Evolutionary conservation across 2,329 filamentous ascomycete genomes (phyloP), one percentile per base, ranked within the genome.

Genomic region (Ascochyta rabiei): DNA sequence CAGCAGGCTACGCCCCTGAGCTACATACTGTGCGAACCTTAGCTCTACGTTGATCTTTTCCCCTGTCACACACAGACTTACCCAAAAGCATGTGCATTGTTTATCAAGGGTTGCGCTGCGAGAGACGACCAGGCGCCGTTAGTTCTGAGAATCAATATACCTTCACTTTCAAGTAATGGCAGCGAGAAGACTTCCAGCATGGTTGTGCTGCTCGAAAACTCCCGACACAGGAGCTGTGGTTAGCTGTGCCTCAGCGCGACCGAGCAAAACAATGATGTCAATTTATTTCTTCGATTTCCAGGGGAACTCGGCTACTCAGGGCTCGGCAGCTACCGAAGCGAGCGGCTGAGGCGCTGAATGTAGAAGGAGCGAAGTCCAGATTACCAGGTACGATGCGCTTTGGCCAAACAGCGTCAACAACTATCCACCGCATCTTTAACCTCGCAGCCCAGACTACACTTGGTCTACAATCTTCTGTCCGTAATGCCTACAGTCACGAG

Each of bases 341-440:
- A 50, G 18, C 41, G 45, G 40, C 5, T 33, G 26, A 16, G 35
- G 23, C 12, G 19, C 52, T 39, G 15, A 13, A 54, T 43, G 19
- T n/a, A 45, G 49, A 54, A 59, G 47, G 53, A 57, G 59, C 47
- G 41, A 54, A 34, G 7, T 40, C n/a, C 37, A 19, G 9, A n/a
- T 44, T 15, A 31, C 43, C 43, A 48, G 55, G 51, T 18, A 33
- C 30, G 19, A 34, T n/a, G 24, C 28, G 37, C 24, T 43, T 42
- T 38, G 37, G 47, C 24, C 30, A 15, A 39, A 24, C 16, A 30
- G 24, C 30, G 30, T 40, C 35, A 28, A 8, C 6, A 21, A 24
- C 21, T 23, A 24, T 28, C 43, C 43, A 28, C 16, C 23, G 47
- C 18, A 24, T 39, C 26, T 18, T n/a, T 21, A 40, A 19, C 12